Base-by-base conservation (phyloP, 2,329 filamentous ascomycete species). In the Diaporthe aspalathi region DNA sequence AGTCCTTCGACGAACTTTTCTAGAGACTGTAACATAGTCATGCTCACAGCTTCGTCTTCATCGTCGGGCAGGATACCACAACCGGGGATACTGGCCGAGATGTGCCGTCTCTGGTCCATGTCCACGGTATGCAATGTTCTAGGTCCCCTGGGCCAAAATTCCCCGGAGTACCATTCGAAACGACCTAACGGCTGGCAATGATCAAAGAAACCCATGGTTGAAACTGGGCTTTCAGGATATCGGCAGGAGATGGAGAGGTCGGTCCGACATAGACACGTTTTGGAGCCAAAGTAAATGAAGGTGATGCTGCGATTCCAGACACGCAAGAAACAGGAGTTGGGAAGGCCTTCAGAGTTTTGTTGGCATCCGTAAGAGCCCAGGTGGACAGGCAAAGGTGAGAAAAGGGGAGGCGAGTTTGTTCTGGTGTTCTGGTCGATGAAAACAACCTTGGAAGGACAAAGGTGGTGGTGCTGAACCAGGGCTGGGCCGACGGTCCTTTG, bases 121-220 rank as follows among this genome's bases (percentile, higher is more conserved):
- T 68, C 66, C 16, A 57, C 38, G 29, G 38, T 47, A 8, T 27
- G 27, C 50, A 35, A 68, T 16, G 27, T 68, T 12, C 52, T 68
- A 29, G 52, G 40, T 17, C 66, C 66, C 5, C n/a, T 2, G 2
- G 40, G 40, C 8, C 20, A 60, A 14, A 14, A 16, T 1, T 17
- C 5, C 52, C 40, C 49, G 1, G 9, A 40, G 14, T 27, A 49
- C 40, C 38, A 40, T 14, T 60, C n/a, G 27, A 68, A 68, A 24
- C 66, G 66, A 12, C 9, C 20, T 1, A 40, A 38, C 40, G 66
- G 52, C 52, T 50, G 17, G 40, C 40, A 60, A 20, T 50, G 1
- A 49, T 68, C 52, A 14, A 68, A 50, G 52, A 68, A 68, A 16
- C 66, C 52, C 52, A 68, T 68, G 8, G 8, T 40, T 1, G 5